Evolutionary conservation across 257 asterid genomes (phyloP).

Genomic region (Przewalskia tangutica): DNA sequence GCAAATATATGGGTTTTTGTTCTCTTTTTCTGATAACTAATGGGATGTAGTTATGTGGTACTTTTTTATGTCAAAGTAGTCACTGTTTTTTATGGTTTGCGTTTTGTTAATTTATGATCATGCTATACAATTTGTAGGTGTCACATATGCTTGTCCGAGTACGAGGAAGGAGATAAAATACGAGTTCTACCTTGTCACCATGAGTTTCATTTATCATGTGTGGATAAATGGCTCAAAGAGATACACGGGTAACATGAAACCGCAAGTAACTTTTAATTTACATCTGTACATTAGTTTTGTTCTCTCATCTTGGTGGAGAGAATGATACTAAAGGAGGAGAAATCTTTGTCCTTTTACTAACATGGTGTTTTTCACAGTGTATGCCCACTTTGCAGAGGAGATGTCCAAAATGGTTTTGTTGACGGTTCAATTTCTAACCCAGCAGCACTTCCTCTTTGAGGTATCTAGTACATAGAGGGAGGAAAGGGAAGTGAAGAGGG

Average conservation of each 20-base stretch:
- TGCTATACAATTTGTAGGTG: slow-evolving; percentile 43
- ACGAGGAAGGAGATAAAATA: slow-evolving; percentile 75
- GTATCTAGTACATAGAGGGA: not conserved
- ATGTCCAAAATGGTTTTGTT: slow-evolving; percentile 53
- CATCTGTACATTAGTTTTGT: not conserved
- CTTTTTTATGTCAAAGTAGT: not conserved
- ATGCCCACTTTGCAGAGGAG: slow-evolving; percentile 93
- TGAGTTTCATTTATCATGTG: slow-evolving; percentile 67
- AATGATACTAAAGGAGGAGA: not conserved
- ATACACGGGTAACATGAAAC: slow-evolving; percentile 58
- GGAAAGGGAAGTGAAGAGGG: not conserved
- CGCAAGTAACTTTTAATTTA: not conserved
- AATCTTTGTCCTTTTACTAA: not conserved
- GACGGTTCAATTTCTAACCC: slow-evolving; percentile 32
- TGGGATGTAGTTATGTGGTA: not conserved
- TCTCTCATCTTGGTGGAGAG: not conserved
- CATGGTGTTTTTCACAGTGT: slow-evolving; percentile 34
- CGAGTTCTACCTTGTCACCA: slow-evolving; percentile 84
- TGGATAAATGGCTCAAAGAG: slow-evolving; percentile 96
- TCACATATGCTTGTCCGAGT: slow-evolving; percentile 79
- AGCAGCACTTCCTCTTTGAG: slow-evolving; percentile 9
- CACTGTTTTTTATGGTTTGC: not conserved
- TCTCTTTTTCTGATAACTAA: not conserved
- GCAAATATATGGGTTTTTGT: not conserved
- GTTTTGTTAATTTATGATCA: not conserved